These are phyloP conservation scores for Syzygium syzygioides DNA, from an alignment of 441 rosid species.

Conservation along the genomic window DNA sequence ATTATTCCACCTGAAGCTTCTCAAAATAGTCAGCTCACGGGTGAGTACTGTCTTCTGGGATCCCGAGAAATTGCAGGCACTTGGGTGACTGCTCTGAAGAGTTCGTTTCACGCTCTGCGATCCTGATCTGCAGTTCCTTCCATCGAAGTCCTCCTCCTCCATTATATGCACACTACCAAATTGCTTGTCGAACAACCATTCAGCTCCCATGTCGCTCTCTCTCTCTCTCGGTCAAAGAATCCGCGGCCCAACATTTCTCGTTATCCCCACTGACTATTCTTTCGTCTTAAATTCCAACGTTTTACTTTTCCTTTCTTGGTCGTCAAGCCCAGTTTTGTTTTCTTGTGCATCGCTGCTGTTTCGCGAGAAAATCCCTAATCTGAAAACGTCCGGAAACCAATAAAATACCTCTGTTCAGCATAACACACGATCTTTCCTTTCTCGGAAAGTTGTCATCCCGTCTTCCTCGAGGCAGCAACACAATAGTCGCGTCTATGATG, in stretches of 20 bases:
- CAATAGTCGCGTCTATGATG: too few relatives aligned
- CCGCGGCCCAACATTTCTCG: neutral
- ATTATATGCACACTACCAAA: neutral
- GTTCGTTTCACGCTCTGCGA: neutral
- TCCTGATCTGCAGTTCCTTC: neutral
- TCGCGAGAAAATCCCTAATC: neutral
- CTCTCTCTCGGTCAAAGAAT: neutral
- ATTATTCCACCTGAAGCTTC: neutral
- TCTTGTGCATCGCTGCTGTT: too few relatives aligned
- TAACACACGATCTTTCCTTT: neutral
- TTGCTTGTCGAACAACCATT: neutral
- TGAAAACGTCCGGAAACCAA: neutral
- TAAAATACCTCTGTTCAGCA: neutral
- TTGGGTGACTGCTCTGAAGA: neutral
- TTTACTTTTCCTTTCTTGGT: neutral
- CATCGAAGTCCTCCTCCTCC: neutral
- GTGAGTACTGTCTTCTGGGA: neutral
- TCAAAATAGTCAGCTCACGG: neutral
- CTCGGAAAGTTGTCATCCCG: neutral
- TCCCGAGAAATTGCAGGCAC: neutral
- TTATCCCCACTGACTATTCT: neutral
- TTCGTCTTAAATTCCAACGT: neutral
- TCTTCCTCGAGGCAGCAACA: too few relatives aligned
- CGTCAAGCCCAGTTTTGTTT: neutral
- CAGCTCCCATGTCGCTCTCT: neutral